These are phyloP conservation scores for Yarrowia galli DNA, from an alignment of 1,139 yeast genomes.

Conservation along the genomic window DNA sequence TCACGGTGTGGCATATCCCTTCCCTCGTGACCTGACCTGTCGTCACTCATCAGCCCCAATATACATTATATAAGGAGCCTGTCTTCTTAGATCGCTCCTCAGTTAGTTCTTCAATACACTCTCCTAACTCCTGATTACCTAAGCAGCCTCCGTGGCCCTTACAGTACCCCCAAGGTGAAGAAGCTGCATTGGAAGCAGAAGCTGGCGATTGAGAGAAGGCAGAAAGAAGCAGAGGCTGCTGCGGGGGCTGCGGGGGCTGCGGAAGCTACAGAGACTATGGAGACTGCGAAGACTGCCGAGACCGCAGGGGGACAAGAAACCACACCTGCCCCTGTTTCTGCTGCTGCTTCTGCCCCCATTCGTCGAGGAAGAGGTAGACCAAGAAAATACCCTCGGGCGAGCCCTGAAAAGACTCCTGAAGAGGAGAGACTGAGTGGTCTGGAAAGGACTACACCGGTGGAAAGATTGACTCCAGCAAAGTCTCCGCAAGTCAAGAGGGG, in stretches of 20 bases:
- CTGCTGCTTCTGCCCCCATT: not conserved
- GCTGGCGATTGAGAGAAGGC: not conserved
- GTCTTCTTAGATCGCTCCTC: too few species aligned
- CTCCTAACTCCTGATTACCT: too few species aligned
- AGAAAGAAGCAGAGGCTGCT: not conserved
- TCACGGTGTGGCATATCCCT: too few species aligned
- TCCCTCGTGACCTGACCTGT: too few species aligned
- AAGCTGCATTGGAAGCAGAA: constrained; percentile 19
- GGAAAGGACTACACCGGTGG: not conserved
- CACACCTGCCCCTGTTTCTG: not conserved
- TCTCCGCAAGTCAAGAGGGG: constrained; percentile 13
- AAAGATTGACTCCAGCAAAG: not conserved
- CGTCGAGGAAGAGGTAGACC: constrained; percentile 16
- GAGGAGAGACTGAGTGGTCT: not conserved
- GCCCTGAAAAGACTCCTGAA: not conserved
- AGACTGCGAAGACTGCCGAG: too few species aligned
- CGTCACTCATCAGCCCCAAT: too few species aligned
- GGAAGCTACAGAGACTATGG: not conserved
- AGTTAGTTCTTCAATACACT: too few species aligned
- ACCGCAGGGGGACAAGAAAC: too few species aligned
- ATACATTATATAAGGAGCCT: too few species aligned
- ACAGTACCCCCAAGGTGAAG: constrained; percentile 1
- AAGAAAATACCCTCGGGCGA: not conserved
- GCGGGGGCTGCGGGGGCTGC: not conserved
- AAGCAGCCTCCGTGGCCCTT: too few species aligned